phyloP scores from a whole-genome alignment of 805 yeast species.

The Schwanniomyces polymorphus region DNA sequence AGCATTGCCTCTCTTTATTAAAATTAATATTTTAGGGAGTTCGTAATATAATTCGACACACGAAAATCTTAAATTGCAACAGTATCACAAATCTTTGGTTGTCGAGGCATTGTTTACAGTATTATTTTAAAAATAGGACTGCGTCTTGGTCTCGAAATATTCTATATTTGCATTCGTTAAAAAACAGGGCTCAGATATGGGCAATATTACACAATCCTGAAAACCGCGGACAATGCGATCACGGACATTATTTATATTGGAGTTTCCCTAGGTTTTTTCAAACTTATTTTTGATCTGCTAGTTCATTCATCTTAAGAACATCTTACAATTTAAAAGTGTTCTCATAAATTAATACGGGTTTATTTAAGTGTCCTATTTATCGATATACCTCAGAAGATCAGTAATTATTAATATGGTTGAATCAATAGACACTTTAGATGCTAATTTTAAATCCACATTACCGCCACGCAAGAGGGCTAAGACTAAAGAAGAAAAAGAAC shows the following conservation, averaged over 20 bases:
- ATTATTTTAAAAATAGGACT: not conserved
- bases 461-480: conserved; percentile 97
- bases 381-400: not conserved
- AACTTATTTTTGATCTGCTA: not conserved
- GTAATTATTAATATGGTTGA: conserved; percentile 6
- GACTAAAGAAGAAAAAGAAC: conserved; percentile 96
- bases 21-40: not conserved
- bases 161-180: not conserved
- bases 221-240: conserved; percentile 1
- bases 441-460: conserved; percentile 46
- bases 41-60: not conserved
- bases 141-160: not conserved
- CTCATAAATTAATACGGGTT: not conserved
- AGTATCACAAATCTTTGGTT: not conserved
- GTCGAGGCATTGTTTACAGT: not conserved
- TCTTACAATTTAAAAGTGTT: not conserved
- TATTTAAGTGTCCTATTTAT: not conserved
- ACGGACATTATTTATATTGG: not conserved
- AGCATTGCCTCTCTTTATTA: not conserved
- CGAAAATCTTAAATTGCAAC: not conserved
- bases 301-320: not conserved
- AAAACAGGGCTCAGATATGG: not conserved
- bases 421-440: conserved; percentile 5
- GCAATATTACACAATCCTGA: not conserved
- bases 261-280: not conserved